Base-by-base conservation (phyloP, 75 land plant genomes). In the Pinus albicaulis region DNA sequence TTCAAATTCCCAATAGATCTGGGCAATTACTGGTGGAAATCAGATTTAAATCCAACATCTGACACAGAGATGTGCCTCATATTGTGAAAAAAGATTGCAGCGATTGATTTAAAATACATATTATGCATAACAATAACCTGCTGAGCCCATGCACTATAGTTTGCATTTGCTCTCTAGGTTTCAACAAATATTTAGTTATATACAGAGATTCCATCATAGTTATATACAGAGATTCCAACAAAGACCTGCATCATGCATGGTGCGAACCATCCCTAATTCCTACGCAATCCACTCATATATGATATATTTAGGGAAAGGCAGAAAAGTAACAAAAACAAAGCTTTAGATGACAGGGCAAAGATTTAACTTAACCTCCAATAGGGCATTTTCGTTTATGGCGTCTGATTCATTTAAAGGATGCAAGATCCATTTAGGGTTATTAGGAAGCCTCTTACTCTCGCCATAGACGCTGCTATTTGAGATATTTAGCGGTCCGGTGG, bases 391-490 rank as follows among this genome's bases (percentile, higher is more conserved):
- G 48, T 2, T 68, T 5, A 64, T 64, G 15, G 38, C 4, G 13
- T 28, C 17, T 2, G 41, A 8, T 36, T 34, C 20, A 10, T 38
- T 41, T 2, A 41, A 22, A 41, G 23, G 44, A 3, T 17, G 8
- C 71, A 68, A 10, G 1, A 13, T 68, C 3, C 48, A 20, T 38
- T 68, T 38, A 22, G 23, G 19, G 11, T 41, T 24, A 44, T 38
- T 68, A 8, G 71, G 52, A 68, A 19, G 52, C 71, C 52, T 16
- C 10, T 38, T 66, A 66, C 48, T 20, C n/a, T 38, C 10, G 22
- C 52, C 71, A 68, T 68, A 10, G 71, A 68, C n/a, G 11, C 48
- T 20, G 52, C 71, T 38, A 68, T 41, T 68, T 68, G 23, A 68
- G 23, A 68, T 68, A 68, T 19, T 68, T 41, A 16, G 69, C 16